Evolutionary conservation across 257 asterid genomes (phyloP), one percentile per base, ranked within the genome.

Genomic region (Solanum ossicruentum): DNA sequence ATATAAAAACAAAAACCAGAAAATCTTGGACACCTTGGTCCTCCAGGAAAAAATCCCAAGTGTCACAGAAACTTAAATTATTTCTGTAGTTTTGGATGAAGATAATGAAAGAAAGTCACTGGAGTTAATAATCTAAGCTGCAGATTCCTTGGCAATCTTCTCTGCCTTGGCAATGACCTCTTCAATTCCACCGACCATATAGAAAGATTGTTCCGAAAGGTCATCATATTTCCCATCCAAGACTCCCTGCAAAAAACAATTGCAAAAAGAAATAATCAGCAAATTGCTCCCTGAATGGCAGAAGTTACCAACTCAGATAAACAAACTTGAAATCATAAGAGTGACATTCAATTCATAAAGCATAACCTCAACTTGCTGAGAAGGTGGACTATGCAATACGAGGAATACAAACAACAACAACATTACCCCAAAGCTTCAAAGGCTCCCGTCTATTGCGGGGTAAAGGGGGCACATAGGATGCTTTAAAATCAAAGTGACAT

Each of bases 151-250:
- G 88, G 98, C 95, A 81, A 96, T 96, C 98, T 92, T 96, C 93
- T 96, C 98, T 36, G 98, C 99, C 92, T 96, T 96, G 84, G 98
- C 98, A 58, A 93, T 89, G 85, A 96, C 99, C 91, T 96, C 98
- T 0, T 94, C 99, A 8, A 96, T 96, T 77, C 99, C 99, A 90
- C 99, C 99, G 88, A 96, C 98, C 99, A 96, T 93, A 90, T 96
- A 96, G 88, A 96, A 96, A 8, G 99, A 91, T 84, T 94, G 99
- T 86, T 96, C 99, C 13, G 99, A 43, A 70, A 95, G 97, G 87
- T 95, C 99, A 47, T 95, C 99, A 0, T 91, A 95, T 85, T 93
- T 95, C 28, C 99, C 99, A 55, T 95, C 99, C 96, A 95, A 89
- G 8, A 95, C 98, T 47, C 97, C 99, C 99, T 95, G 89, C 72